These are phyloP conservation scores for Trichophyton rubrum DNA, from an alignment of 2,329 filamentous ascomycete genomes.

Conservation along the genomic window DNA sequence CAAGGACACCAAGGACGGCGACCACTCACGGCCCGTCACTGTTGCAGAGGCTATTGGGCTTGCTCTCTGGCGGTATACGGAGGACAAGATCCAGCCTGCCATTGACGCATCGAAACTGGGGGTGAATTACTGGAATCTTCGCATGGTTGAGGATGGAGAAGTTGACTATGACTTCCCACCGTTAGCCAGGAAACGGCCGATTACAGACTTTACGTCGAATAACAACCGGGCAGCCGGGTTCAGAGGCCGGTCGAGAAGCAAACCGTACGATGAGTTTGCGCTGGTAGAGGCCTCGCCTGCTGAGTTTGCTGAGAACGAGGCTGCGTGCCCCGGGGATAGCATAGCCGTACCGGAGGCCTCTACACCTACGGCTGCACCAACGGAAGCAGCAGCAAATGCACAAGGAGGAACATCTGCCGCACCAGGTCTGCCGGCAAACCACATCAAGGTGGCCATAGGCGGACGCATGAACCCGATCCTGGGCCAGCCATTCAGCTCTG, in stretches of 20 bases:
- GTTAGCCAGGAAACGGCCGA: slow-evolving; percentile 43
- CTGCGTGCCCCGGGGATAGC: slow-evolving; percentile 41
- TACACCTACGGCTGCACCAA: slow-evolving; percentile 13
- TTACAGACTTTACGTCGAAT: slow-evolving; percentile 54
- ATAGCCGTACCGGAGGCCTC: slow-evolving; percentile 22
- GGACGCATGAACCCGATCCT: slow-evolving; percentile 31
- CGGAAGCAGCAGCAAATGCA: slow-evolving; percentile 11
- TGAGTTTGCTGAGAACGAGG: slow-evolving; percentile 48
- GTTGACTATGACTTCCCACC: slow-evolving; percentile 55
- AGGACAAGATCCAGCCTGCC: slow-evolving; percentile 44
- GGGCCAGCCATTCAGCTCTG: slow-evolving; percentile 35
- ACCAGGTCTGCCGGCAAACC: slow-evolving; percentile 6
- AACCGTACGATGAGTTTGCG: slow-evolving; percentile 55
- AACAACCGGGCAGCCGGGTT: slow-evolving; percentile 47
- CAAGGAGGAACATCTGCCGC: not conserved
- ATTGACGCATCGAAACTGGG: slow-evolving; percentile 42
- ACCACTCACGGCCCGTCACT: slow-evolving; percentile 37
- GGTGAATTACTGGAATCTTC: slow-evolving; percentile 51
- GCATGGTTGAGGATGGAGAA: slow-evolving; percentile 57
- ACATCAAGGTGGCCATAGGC: slow-evolving; percentile 13
- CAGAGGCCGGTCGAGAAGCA: slow-evolving; percentile 47
- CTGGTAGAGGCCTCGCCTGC: slow-evolving; percentile 47
- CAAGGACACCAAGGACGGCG: slow-evolving; percentile 43
- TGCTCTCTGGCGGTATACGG: slow-evolving; percentile 48
- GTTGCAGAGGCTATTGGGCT: slow-evolving; percentile 53